Base-by-base conservation (phyloP, 108 stramenopile genomes). In the Thalassiosira profunda region DNA sequence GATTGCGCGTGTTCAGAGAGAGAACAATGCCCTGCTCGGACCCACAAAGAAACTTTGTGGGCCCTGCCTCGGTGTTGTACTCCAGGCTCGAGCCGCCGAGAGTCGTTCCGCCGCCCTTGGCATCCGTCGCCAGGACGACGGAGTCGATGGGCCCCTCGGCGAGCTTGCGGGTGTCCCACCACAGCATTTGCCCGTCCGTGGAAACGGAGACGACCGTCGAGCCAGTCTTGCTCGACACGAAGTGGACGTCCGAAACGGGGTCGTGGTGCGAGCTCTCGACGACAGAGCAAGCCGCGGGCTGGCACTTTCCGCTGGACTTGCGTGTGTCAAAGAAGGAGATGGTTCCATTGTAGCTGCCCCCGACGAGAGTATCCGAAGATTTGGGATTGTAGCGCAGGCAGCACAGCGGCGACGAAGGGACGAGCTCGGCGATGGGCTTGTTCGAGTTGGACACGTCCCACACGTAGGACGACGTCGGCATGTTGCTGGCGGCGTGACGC, bases 371-470 rank as follows among this genome's bases (percentile, higher is more conserved):
- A 62, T 89, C 89, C 30, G 67, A 84, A 26, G 80, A 74, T 79
- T 96, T 96, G 9, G 89, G 91, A 46, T 96, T 94, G 74, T 85
- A 94, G 4, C 93, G 86, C 15, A 96, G 60, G 56, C 90, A 94
- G 64, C 85, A 82, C 12, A 96, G 78, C 2, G 90, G 95, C 15
- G 84, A 89, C 17, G 84, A 86, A 11, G 95, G 92, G 9, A 84
- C 49, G 20, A 96, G 70, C 66, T 90, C 92, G 40, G 81, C 70
- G 41, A 90, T 84, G 34, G 95, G 95, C 14, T 87, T 87, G 54
- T 96, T 96, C 8, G 95, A 93, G 80, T 92, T 93, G 42, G 82
- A 74, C 7, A 93, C 84, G 56, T 94, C 93, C 95, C 95, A 96
- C 28, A 96, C 86, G 76, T 92, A 96, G 5, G 83, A 80, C 78